These are phyloP conservation scores for Ceratocystis albifundus DNA, from an alignment of 2,329 filamentous ascomycete genomes.

Conservation along the genomic window DNA sequence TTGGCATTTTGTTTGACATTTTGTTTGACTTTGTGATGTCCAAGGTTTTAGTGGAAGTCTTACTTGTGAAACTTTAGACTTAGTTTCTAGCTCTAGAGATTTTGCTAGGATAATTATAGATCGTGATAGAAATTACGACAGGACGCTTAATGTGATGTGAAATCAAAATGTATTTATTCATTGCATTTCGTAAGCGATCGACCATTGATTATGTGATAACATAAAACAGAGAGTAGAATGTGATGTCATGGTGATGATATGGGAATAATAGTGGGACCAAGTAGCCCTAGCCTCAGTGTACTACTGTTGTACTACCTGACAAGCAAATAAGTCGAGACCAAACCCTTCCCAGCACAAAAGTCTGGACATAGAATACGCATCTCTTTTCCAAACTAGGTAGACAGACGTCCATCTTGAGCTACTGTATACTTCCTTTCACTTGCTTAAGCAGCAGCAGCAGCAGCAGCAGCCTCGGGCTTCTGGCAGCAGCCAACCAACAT, in stretches of 20 bases:
- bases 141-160: no score
- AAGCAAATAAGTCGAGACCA: neutral
- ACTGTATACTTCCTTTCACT: neutral
- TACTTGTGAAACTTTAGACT: neutral
- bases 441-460: constrained; percentile 32
- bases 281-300: neutral
- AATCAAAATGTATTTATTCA: no score
- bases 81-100: neutral
- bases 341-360: no score
- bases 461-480: constrained; percentile 48
- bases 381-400: no score
- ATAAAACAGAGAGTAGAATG: constrained; percentile 2
- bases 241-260: neutral
- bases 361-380: no score
- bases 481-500: constrained; percentile 52
- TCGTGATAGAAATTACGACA: neutral
- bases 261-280: constrained; percentile 7
- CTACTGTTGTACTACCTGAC: no score
- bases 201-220: constrained; percentile 4
- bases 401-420: no score
- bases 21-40: constrained; percentile 10
- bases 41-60: neutral
- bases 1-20: constrained; percentile 16
- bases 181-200: no score
- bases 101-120: constrained; percentile 13